Evolutionary conservation across 2,329 filamentous ascomycete genomes (phyloP), one percentile per base, ranked within the genome.

Genomic region (Talaromyces amestolkiae): DNA sequence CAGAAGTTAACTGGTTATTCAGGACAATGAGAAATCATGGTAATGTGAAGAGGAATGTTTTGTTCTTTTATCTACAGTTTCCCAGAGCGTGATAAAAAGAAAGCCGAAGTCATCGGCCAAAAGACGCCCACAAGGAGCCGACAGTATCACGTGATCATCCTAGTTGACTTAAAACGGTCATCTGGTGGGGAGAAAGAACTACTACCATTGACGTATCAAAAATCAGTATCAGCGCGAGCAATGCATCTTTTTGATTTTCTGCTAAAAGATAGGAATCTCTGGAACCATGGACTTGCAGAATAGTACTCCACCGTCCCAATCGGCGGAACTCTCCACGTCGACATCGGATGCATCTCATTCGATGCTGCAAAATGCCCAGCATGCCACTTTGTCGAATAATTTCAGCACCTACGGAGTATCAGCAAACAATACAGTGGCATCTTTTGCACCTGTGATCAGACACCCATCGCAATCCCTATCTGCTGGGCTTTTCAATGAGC

Each of bases 301-400:
- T 37, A 53, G 47, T 51, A 66, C 43, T 64, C 27, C 53, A 56
- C 56, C 11, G 33, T 56, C 62, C 54, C 64, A 58, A 35, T 31
- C 35, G 43, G 43, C 60, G 45, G 53, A 60, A 13, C 41, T 41
- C 41, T 65, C 64, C 59, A 53, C 60, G 19, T 59, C 64, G 27
- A 65, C 63, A 27, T 39, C 27, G 62, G 64, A 65, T 65, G 35
- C 64, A 62, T 65, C 64, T 37, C 45, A 58, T 58, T 47, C 37
- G 24, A 43, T 51, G 43, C 43, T 58, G 27, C 61, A 63, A n/a
- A 19, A 8, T 19, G 47, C 47, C 45, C 59, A 53, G 15, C 45
- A 41, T 51, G 47, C 24, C 31, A 35, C 24, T 39, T 11, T 45
- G 27, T 37, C 41, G 9, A 47, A 61, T 41, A n/a, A 17, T 35